A percentile compares a stretch with the other conserved stretches of the same genome.
These are phyloP conservation scores for Neopestalotiopsis sp. DNA, from an alignment of 2,329 filamentous ascomycete genomes.

Conservation along the genomic window DNA sequence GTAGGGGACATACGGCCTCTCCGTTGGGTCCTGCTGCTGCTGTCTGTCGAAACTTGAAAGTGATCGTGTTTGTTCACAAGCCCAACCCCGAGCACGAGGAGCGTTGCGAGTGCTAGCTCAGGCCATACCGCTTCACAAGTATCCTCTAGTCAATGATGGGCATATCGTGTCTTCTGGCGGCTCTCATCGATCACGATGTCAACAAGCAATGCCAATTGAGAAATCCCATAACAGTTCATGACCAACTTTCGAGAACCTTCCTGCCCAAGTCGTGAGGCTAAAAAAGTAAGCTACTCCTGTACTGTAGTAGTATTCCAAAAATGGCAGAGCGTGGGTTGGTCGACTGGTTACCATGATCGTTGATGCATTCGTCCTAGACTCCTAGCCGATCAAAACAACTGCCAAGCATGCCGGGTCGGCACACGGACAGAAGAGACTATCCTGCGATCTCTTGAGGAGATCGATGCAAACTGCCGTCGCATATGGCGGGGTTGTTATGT, in stretches of 20 bases:
- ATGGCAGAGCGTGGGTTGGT: neutral
- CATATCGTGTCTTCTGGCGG: too few species aligned
- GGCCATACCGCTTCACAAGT: too few species aligned
- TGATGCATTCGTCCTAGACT: neutral
- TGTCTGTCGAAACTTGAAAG: too few species aligned
- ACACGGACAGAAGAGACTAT: neutral
- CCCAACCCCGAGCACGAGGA: too few species aligned
- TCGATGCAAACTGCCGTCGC: neutral
- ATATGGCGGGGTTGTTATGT: neutral
- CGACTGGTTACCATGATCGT: neutral
- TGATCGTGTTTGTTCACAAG: too few species aligned
- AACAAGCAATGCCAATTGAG: too few species aligned
- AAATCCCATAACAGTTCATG: too few species aligned
- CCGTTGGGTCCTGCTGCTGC: too few species aligned
- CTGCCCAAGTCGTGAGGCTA: neutral
- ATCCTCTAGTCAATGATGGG: too few species aligned
- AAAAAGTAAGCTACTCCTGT: neutral
- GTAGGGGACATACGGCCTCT: too few species aligned
- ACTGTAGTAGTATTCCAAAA: neutral
- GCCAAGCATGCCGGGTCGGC: neutral
- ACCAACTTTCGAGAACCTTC: neutral
- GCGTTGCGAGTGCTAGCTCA: too few species aligned
- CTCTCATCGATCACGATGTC: too few species aligned
- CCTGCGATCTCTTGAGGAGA: neutral
- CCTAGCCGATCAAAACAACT: neutral